Evolutionary conservation across 1,284 basidiomycete genomes (phyloP).

Genomic region (Stereum hirsutum): DNA sequence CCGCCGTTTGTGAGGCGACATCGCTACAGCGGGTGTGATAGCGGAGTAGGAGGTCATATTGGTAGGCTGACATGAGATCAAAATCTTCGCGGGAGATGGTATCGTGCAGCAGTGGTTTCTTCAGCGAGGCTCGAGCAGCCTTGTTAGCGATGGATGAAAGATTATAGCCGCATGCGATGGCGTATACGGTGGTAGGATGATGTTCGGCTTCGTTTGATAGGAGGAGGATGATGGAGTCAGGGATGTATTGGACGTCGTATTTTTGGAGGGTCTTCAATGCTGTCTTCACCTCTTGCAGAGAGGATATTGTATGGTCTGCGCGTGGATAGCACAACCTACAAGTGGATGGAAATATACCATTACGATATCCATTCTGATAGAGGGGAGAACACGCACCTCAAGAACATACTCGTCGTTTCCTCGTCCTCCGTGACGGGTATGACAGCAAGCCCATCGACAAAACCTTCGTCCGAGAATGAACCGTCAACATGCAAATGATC

Average conservation of each 20-base stretch:
- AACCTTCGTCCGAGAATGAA: neutral
- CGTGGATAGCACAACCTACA: neutral
- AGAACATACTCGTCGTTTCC: neutral
- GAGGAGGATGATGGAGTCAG: neutral
- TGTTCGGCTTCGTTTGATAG: neutral
- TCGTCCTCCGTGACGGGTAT: neutral
- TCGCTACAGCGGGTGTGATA: no score
- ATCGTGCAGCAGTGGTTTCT: neutral
- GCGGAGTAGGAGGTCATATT: neutral
- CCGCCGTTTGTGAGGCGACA: no score
- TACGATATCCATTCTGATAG: neutral
- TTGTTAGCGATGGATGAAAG: neutral
- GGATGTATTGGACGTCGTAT: neutral
- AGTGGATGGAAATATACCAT: neutral
- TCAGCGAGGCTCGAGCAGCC: neutral
- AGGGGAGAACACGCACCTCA: neutral
- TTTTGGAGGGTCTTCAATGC: neutral
- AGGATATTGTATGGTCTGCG: neutral
- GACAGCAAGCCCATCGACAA: neutral
- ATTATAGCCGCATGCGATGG: neutral
- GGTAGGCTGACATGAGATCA: neutral
- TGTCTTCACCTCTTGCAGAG: neutral
- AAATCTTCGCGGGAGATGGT: neutral
- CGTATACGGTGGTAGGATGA: neutral
- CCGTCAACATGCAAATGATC: neutral